Percentiles rank a stretch among this genome's conserved stretches.
Evolutionary conservation across 2,329 filamentous ascomycete species (phyloP).

Genomic region (Byssochlamys sp.): DNA sequence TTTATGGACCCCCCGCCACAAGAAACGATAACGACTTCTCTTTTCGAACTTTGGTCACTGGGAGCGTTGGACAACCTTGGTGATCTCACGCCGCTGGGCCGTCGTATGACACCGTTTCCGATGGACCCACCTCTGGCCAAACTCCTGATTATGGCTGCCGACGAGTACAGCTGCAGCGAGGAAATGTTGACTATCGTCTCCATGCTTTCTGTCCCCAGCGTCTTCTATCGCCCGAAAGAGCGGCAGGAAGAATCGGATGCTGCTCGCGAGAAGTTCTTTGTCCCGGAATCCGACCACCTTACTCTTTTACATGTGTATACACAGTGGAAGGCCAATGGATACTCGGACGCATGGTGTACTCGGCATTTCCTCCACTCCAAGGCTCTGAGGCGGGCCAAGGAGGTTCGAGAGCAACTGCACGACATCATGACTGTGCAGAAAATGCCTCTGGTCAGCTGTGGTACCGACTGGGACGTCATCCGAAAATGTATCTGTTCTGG

Average conservation of each 20-base stretch:
- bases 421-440: slow-evolving; percentile 94
- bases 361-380: slow-evolving; percentile 95
- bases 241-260: slow-evolving; percentile 92
- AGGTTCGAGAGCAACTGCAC: slow-evolving; percentile 83
- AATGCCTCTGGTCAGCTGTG: slow-evolving; percentile 77
- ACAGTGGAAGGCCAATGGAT: slow-evolving; percentile 87
- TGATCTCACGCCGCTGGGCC: slow-evolving; percentile 75
- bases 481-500: slow-evolving; percentile 94
- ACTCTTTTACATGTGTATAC: slow-evolving; percentile 92
- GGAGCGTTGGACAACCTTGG: slow-evolving; percentile 90
- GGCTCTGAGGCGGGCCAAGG: slow-evolving; percentile 77
- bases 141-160: slow-evolving; percentile 80
- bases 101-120: slow-evolving; percentile 91
- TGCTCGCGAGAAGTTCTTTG: slow-evolving; percentile 94
- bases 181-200: slow-evolving; percentile 98
- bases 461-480: slow-evolving; percentile 93
- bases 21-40: slow-evolving; percentile 90
- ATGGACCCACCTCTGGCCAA: slow-evolving; percentile 97
- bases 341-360: slow-evolving; percentile 82
- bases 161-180: slow-evolving; percentile 84
- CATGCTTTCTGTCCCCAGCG: slow-evolving; percentile 91
- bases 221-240: slow-evolving; percentile 95
- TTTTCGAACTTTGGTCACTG: slow-evolving; percentile 94
- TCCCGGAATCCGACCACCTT: slow-evolving; percentile 91
- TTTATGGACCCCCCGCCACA: slow-evolving; percentile 99